phyloP scores from a whole-genome alignment of 148 eudicot species.

The Camellia granthamiana region DNA sequence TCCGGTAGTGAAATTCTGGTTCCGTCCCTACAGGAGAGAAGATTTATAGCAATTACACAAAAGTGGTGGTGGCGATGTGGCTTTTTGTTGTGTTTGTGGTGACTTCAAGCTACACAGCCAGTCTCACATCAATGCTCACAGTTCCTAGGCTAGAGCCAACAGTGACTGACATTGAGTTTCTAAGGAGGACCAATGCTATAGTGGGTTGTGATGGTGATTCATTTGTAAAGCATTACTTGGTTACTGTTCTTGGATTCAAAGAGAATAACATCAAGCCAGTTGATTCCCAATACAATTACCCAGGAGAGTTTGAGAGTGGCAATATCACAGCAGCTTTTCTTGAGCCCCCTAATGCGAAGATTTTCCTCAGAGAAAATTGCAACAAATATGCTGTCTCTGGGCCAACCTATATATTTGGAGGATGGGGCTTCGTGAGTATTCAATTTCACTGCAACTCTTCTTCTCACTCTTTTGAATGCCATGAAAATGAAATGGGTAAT shows the following conservation, averaged over 20 bases:
- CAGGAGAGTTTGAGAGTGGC: slow-evolving; percentile 4
- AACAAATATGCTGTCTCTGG: slow-evolving; percentile 20
- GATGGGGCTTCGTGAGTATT: slow-evolving; percentile 29
- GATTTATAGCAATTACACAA: slow-evolving; percentile 28
- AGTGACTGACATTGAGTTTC: slow-evolving; percentile 21
- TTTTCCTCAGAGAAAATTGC: slow-evolving; percentile 25
- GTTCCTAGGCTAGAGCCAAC: slow-evolving; percentile 18
- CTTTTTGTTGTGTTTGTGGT: slow-evolving; percentile 40
- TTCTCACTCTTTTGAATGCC: neutral
- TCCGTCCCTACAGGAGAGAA: slow-evolving; percentile 30
- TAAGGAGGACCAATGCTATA: slow-evolving; percentile 17
- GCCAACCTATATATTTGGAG: slow-evolving; percentile 31
- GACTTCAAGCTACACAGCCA: slow-evolving; percentile 46
- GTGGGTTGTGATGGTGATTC: slow-evolving; percentile 19
- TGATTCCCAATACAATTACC: neutral
- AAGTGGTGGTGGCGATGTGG: slow-evolving; percentile 34
- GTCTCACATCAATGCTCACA: slow-evolving; percentile 43
- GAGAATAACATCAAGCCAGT: neutral
- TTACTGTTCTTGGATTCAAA: slow-evolving; percentile 1
- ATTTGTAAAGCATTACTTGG: slow-evolving; percentile 1
- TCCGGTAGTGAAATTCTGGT: too few relatives aligned
- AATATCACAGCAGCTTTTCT: slow-evolving; percentile 20
- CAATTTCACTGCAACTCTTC: neutral
- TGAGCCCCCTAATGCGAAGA: slow-evolving; percentile 26
- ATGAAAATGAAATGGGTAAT: neutral